Base-by-base conservation (phyloP, 176 grass and related monocot species). In the Tillandsia fasciculata region DNA sequence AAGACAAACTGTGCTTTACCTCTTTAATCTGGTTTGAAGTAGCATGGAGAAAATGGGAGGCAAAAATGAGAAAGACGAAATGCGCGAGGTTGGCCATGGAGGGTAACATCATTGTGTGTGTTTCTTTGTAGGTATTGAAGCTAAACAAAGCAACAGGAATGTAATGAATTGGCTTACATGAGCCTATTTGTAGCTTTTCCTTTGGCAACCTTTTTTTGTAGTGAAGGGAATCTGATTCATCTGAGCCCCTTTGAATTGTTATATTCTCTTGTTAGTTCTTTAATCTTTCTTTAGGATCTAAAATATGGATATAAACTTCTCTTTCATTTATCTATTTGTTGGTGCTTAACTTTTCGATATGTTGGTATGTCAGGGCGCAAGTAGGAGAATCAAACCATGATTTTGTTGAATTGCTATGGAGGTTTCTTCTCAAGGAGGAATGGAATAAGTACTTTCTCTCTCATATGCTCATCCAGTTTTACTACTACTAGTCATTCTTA, bases 211-310 rank as follows among this genome's bases (percentile, higher is more conserved):
- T 74, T 83, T 73, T 77, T 79, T 79, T 20, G 56, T 49, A 54
- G 23, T 79, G 52, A 71, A 23, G 48, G 73, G 93, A 90, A 89
- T 92, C 87, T 65, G 82, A 87, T 90, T 87, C 93, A 89, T 83
- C 83, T 96, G 58, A 50, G 48, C 49, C 65, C 59, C 53, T 56
- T 78, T 74, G 69, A 73, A 83, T 73, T 66, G 59, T 64, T 67
- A 53, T 66, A 52, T 57, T 69, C 71, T 79, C 48, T 74, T 71
- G 81, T 22, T 53, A 67, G 47, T 54, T 65, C 52, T 14, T 71
- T 71, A 71, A 70, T 77, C 49, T 52, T 69, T 64, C 70, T 68
- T 83, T 72, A 70, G 22, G 10, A 61, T 47, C 20, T 29, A 42
- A 63, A 20, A 64, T 51, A 65, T 15, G 51, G 64, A 76, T 66